phyloP scores from a whole-genome alignment of 192 early-diverging fungal species.

The Entophlyctis helioformis region DNA sequence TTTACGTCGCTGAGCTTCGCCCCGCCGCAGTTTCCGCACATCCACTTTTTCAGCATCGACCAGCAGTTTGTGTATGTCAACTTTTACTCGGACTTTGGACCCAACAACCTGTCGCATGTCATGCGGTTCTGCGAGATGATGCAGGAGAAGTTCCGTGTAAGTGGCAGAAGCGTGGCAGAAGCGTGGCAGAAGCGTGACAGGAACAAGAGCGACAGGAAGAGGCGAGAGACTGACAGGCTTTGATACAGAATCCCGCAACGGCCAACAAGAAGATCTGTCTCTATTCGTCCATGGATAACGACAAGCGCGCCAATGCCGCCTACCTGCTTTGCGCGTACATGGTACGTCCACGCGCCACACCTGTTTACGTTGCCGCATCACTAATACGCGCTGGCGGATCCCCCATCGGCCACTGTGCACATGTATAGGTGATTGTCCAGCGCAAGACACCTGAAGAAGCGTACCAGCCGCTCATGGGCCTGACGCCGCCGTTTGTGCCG shows the following conservation, averaged over 20 bases:
- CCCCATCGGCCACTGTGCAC: too few species aligned
- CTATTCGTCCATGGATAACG: constrained; percentile 37
- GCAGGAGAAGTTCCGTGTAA: constrained; percentile 47
- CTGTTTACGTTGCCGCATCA: background rate
- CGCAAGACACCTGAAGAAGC: constrained; percentile 54
- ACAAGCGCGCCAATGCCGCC: constrained; percentile 56
- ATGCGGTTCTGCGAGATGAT: constrained; percentile 50
- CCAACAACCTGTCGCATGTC: constrained; percentile 49
- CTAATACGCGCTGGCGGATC: too few species aligned
- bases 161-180: too few species aligned
- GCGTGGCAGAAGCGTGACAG: too few species aligned
- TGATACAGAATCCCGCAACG: constrained; percentile 25
- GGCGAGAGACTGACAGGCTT: too few species aligned
- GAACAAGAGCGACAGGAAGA: too few species aligned
- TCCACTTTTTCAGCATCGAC: constrained; percentile 53
- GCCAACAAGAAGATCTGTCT: constrained; percentile 44
- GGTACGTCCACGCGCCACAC: constrained; percentile 19
- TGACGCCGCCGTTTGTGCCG: constrained; percentile 40
- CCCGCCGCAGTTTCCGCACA: constrained; percentile 22
- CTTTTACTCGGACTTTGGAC: constrained; percentile 62
- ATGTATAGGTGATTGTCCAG: constrained; percentile 49
- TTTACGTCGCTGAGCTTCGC: constrained; percentile 32
- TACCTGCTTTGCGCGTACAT: constrained; percentile 58
- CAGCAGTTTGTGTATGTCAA: constrained; percentile 40
- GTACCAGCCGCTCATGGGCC: constrained; percentile 29